These are phyloP conservation scores for Penicillium odoratum DNA, from an alignment of 495 filamentous ascomycete genomes.

Conservation along the genomic window DNA sequence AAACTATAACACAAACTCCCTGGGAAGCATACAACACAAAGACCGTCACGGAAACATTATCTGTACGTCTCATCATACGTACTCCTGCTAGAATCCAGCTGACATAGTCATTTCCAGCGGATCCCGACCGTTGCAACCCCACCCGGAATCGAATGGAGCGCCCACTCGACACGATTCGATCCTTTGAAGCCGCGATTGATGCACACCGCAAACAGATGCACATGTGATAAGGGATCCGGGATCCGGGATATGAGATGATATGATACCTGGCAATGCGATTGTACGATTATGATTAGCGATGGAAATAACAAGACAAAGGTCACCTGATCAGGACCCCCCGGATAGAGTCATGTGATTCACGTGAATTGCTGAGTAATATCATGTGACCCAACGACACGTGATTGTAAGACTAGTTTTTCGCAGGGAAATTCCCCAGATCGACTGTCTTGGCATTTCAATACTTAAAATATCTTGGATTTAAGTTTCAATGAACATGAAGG, in stretches of 20 bases:
- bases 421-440: neutral
- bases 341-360: too few species aligned
- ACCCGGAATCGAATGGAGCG: constrained; percentile 85
- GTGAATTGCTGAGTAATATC: too few species aligned
- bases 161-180: constrained; percentile 88
- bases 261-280: neutral
- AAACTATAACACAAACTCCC: constrained; percentile 49
- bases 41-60: constrained; percentile 83
- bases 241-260: constrained; percentile 1
- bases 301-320: neutral
- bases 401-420: too few species aligned
- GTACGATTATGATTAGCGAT: neutral
- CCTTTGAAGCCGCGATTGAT: constrained; percentile 90
- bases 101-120: constrained; percentile 21
- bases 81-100: neutral
- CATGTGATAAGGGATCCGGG: constrained; percentile 8
- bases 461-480: neutral
- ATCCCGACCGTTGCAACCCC: constrained; percentile 54
- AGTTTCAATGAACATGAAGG: neutral
- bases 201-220: constrained; percentile 32
- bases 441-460: neutral
- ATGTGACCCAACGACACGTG: too few species aligned
- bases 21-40: constrained; percentile 73
- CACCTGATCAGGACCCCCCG: too few species aligned
- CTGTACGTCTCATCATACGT: constrained; percentile 49